Base-by-base conservation (phyloP, 176 grass and related monocot genomes). In the Phoenix roebelenii region DNA sequence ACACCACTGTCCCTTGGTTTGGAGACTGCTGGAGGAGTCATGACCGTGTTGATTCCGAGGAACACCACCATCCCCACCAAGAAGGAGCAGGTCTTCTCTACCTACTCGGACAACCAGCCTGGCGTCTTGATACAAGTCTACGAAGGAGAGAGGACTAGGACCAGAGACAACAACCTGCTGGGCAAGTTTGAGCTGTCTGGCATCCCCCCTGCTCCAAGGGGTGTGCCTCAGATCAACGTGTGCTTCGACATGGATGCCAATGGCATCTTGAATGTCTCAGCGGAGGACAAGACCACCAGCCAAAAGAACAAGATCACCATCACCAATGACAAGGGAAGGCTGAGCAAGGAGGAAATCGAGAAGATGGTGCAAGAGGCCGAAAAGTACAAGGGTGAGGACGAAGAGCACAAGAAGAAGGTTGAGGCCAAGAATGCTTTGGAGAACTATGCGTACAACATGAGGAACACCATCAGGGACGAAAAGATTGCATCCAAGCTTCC, bases 301-400 rank as follows among this genome's bases (percentile, higher is more conserved):
- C 79, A 89, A 69, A 95, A 89, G 89, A 95, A 83, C 65, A 95
- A 95, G 69, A 95, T 95, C 72, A 95, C 85, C 16, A 95, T 95
- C 48, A 95, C 89, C 50, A 95, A 95, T 22, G 85, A 89, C 69
- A 89, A 95, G 72, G 89, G 85, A 0, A 67, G 89, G 1, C 69
- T 95, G 12, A 95, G 82, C 68, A 85, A 95, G 81, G 85, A 89
- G 58, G 89, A 95, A 12, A 89, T 85, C 2, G 85, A 89, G 73
- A 89, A 89, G 78, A 95, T 95, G 89, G 89, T 95, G 44, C 89
- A 95, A 62, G 89, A 95, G 72, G 85, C 85, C 0, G 89, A 95
- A 78, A 95, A 82, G 68, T 95, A 95, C 72, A 95, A 89, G 85
- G 29, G 82, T 0, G 89, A 95, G 72, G 85, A 89, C 50, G 89